Base-by-base conservation (phyloP, 495 filamentous ascomycete genomes). In the Penicillium lividum region DNA sequence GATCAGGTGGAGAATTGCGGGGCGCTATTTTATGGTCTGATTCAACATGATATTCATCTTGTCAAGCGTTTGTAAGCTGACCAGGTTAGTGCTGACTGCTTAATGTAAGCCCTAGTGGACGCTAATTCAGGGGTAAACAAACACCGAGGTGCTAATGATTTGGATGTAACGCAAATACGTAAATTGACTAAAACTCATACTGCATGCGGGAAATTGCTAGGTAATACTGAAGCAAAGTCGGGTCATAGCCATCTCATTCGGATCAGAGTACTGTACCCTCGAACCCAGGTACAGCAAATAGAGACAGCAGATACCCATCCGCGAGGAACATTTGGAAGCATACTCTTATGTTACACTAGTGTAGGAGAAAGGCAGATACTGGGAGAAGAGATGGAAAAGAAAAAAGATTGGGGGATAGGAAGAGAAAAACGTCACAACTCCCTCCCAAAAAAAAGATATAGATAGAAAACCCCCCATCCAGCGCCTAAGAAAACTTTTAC, bases 331-430 rank as follows among this genome's bases (percentile, higher is more conserved):
- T 22, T 22, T 22, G 22, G 2, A 69, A 58, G 58, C 62, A 68
- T 69, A 72, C 64, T 74, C 72, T 22, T 76, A 76, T 73, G 66
- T 73, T 71, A 73, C 69, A 73, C 60, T 70, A 66, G 58, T 62
- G 54, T 54, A 67, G 56, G 57, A 40, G 27, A 11, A 49, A 49
- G 46, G 54, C 58, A 59, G 40, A 56, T 46, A 66, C 42, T 48
- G 43, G 43, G 42, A n/a, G 9, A 48, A 31, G 44, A 28, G 29
- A 49, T 34, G 60, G 4, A 33, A 25, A 15, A 47, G 47, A 47
- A 53, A 40, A 42, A 38, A 38, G 31, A 46, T 48, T 33, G 22
- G 53, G 59, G 57, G 55, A 65, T 50, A 63, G 63, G 64, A 74
- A 67, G 65, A 64, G 67, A 66, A 69, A 65, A 65, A 62, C 63